Base-by-base conservation (phyloP, 371 early-diverging fungal species). In the Mortierella sp. region DNA sequence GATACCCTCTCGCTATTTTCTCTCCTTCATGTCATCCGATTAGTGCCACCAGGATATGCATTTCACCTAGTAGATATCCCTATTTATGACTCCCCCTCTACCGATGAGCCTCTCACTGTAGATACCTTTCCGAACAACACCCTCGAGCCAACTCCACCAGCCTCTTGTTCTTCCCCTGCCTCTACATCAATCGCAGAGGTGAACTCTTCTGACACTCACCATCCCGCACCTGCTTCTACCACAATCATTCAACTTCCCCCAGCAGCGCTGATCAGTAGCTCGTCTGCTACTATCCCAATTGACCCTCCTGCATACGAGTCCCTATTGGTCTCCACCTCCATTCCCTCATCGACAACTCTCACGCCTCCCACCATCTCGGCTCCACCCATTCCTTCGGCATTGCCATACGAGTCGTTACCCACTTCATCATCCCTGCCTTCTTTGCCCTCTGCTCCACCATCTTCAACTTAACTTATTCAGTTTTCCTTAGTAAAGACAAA, bases 21-120 rank as follows among this genome's bases (percentile, higher is more conserved):
- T 2, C 37, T 34, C 19, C 34, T n/a, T 41, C 26, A 41, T 44
- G 34, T 29, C 22, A 10, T n/a, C 9, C 6, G 4, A 41, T 24
- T 66, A 47, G 47, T 66, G 34, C 66, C 66, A 31, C 66, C 66
- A 29, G 66, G 45, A 0, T 66, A 66, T 34, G 31, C 26, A 4
- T 44, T 66, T 6, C 66, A 66, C 31, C 45, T 66, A 14, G 19
- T 8, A 14, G 66, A 66, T 22, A 61, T 61, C 22, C 34, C 61
- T 9, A 14, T 61, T 5, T 61, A 61, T 22, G 31, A 61, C 22
- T 34, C 61, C 22, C 34, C 19, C 37, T 19, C 10, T 8, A 48
- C 48, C n/a, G 48, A 48, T 48, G 4, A n/a, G 7, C n/a, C 48
- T 16, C 34, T 61, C 34, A 22, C 37, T 8, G 39, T n/a, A 48